Evolutionary conservation across 331 rosid species (phyloP).

Genomic region (Dryas integrifolia): DNA sequence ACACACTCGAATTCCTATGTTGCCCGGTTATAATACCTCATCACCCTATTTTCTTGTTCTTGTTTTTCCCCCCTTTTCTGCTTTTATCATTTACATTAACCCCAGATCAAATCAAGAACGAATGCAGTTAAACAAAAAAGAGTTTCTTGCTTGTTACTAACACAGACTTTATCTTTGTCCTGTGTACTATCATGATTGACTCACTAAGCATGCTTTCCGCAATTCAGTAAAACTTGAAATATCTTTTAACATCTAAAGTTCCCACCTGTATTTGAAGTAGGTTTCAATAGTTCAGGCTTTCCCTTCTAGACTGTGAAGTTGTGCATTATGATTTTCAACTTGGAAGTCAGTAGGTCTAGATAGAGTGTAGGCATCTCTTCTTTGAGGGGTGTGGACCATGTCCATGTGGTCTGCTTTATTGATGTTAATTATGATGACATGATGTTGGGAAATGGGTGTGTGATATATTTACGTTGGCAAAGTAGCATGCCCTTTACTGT

Average conservation of each 20-base stretch:
- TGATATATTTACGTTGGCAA: not conserved
- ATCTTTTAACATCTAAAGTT: slow-evolving; percentile 2
- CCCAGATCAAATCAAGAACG: not conserved
- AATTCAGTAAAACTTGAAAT: not conserved
- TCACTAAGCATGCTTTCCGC: not conserved
- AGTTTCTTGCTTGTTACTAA: not conserved
- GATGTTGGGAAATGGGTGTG: not conserved
- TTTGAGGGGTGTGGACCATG: not conserved
- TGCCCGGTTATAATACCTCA: slow-evolving; percentile 41
- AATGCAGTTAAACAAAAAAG: not conserved
- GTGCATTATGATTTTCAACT: no score
- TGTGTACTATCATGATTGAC: not conserved
- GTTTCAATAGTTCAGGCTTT: not conserved
- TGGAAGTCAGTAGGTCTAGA: not conserved
- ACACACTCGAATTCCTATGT: slow-evolving; percentile 85
- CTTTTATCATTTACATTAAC: not conserved
- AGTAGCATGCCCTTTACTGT: not conserved
- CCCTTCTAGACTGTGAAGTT: not conserved
- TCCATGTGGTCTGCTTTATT: not conserved
- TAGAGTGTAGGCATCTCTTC: not conserved
- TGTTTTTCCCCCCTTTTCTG: not conserved
- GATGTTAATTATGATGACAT: not conserved
- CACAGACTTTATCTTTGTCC: not conserved
- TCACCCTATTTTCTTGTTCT: not conserved
- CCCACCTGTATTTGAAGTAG: not conserved